Conservation (phyloP, 805 yeast species). For the Candida sithepensis region DNA sequence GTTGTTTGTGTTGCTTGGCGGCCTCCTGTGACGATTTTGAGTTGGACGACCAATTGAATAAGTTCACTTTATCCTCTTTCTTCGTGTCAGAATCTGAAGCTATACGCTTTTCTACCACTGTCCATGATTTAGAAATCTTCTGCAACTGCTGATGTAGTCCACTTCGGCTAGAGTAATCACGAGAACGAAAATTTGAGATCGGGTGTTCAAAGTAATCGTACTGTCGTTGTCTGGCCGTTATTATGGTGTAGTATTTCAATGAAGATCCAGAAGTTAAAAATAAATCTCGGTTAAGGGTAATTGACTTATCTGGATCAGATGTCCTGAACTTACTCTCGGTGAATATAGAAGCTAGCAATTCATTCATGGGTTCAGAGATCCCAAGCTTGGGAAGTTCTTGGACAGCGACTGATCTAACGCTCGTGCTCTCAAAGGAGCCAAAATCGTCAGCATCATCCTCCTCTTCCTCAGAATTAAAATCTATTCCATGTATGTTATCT, state of each 20-base stretch:
- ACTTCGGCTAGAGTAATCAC: conserved; percentile 16
- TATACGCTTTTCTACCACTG: conserved; percentile 25
- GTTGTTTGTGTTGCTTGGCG: background rate
- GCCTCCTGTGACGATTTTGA: conserved; percentile 5
- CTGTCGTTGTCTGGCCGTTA: conserved; percentile 10
- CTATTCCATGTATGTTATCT: background rate
- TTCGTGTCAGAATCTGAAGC: conserved; percentile 5
- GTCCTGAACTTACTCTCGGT: background rate
- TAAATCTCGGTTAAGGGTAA: background rate
- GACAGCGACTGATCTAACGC: background rate
- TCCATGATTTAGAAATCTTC: conserved; percentile 23
- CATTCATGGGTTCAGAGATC: conserved; percentile 5
- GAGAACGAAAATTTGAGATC: conserved; percentile 17
- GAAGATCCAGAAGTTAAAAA: conserved; percentile 5
- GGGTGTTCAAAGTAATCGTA: background rate
- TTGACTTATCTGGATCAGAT: background rate
- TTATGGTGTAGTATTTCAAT: conserved; percentile 8
- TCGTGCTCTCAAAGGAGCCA: conserved; percentile 23
- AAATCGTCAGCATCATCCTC: conserved; percentile 16
- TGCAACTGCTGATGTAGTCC: conserved; percentile 8
- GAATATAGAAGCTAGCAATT: conserved; percentile 6
- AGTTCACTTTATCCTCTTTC: conserved; percentile 4
- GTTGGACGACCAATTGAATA: conserved; percentile 19
- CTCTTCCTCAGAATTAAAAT: no score
- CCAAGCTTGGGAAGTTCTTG: background rate